Conservation (phyloP, 768 basidiomycete species). For the Trametes punicea region DNA sequence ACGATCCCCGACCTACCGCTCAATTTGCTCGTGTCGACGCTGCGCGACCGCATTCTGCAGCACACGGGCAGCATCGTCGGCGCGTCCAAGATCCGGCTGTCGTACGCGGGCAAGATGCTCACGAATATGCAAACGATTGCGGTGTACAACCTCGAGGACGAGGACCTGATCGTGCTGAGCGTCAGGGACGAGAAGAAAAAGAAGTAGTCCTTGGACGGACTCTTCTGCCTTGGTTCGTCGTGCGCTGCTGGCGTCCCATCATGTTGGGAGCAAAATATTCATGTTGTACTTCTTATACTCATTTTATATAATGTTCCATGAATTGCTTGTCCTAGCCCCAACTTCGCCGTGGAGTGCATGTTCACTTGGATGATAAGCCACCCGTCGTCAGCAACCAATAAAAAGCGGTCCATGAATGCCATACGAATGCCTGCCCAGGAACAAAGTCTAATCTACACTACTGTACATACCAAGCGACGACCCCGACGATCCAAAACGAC, state of each 20-base stretch:
- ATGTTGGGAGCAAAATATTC: no score
- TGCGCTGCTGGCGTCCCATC: no score
- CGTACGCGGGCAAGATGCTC: conserved; percentile 80
- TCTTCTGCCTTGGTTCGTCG: neutral
- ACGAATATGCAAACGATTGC: conserved; percentile 85
- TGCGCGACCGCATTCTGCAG: conserved; percentile 85
- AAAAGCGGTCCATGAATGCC: neutral
- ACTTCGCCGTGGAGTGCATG: no score
- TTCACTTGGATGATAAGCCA: no score
- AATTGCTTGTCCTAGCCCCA: no score
- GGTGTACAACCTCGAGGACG: conserved; percentile 86
- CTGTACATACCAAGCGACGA: conserved; percentile 2
- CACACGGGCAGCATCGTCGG: conserved; percentile 76
- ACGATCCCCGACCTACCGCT: conserved; percentile 81
- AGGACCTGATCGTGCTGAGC: conserved; percentile 75
- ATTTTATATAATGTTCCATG: no score
- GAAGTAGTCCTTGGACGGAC: conserved; percentile 33
- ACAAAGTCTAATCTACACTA: conserved; percentile 12
- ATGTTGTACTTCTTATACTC: no score
- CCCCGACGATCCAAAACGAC: neutral
- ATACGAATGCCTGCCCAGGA: conserved; percentile 1
- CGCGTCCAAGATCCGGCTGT: conserved; percentile 76
- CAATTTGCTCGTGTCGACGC: conserved; percentile 78
- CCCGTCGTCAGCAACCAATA: neutral
- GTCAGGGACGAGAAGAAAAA: conserved; percentile 72